Evolutionary conservation across 768 basidiomycete genomes (phyloP).

Genomic region (Kwoniella sp.): DNA sequence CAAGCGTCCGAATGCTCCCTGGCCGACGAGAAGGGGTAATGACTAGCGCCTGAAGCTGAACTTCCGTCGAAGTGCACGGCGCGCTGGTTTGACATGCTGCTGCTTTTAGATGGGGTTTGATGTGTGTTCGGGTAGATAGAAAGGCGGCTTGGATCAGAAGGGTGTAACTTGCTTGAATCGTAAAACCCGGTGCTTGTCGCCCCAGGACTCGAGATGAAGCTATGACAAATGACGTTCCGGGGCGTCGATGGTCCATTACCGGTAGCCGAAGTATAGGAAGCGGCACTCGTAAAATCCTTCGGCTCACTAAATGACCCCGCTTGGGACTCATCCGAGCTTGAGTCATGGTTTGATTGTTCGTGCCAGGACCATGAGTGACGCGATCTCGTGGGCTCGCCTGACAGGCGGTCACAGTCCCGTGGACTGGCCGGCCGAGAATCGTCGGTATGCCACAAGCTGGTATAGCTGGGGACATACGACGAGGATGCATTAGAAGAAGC

Average conservation of each 20-base stretch:
- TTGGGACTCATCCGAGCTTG: not conserved
- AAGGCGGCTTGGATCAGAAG: not conserved
- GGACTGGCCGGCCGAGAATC: not conserved
- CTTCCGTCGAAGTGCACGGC: not conserved
- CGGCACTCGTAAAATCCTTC: not conserved
- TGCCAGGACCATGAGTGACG: too few species aligned
- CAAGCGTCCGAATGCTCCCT: not conserved
- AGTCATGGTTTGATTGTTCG: not conserved
- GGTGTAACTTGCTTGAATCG: not conserved
- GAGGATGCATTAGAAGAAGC: too few species aligned
- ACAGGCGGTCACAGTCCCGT: too few species aligned
- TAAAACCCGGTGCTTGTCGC: not conserved
- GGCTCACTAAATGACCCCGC: not conserved
- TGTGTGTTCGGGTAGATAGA: not conserved
- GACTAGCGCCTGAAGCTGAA: not conserved
- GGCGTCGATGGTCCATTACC: too few species aligned
- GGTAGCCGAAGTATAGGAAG: not conserved
- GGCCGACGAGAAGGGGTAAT: not conserved
- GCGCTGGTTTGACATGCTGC: not conserved
- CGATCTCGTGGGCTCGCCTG: too few species aligned
- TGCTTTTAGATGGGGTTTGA: not conserved
- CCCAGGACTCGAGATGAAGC: not conserved
- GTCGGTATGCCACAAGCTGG: not conserved
- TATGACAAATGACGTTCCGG: too few species aligned
- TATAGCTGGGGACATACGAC: not conserved